Conservation (phyloP, 805 yeast species). For the Candida incommunis region DNA sequence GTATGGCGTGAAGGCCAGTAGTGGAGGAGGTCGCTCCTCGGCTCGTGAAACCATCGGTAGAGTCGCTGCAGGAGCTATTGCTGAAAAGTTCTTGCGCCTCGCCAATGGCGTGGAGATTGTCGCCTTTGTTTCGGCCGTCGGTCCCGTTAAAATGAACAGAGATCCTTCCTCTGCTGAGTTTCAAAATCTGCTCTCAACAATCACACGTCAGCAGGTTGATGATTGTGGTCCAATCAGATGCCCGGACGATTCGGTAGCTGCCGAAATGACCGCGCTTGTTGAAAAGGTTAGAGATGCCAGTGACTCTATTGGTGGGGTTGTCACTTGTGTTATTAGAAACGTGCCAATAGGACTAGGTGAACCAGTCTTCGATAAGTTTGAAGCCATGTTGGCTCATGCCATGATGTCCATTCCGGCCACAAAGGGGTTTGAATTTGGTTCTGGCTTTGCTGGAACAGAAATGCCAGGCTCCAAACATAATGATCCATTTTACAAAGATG, state of each 20-base stretch:
- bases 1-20: conserved; percentile 84
- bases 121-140: conserved; percentile 92
- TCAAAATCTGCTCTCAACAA: conserved; percentile 49
- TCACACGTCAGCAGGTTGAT: conserved; percentile 83
- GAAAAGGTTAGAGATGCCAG: conserved; percentile 73
- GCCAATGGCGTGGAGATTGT: conserved; percentile 83
- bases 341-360: conserved; percentile 95
- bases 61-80: conserved; percentile 98
- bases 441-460: conserved; percentile 82
- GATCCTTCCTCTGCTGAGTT: conserved; percentile 52
- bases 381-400: conserved; percentile 92
- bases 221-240: conserved; percentile 84
- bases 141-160: conserved; percentile 63
- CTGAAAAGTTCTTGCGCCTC: conserved; percentile 73
- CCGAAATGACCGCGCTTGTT: conserved; percentile 71
- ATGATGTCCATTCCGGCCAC: conserved; percentile 97
- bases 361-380: conserved; percentile 93
- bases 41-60: conserved; percentile 98
- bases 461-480: conserved; percentile 92
- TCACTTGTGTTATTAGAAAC: conserved; percentile 91
- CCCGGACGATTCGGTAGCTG: conserved; percentile 63
- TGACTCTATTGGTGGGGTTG: conserved; percentile 96
- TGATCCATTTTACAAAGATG: conserved; percentile 63
- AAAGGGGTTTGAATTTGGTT: conserved; percentile 95
- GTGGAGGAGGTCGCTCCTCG: conserved; percentile 95